These are phyloP conservation scores for Lentithecium fluviatile DNA, from an alignment of 495 filamentous ascomycete genomes.

Conservation along the genomic window DNA sequence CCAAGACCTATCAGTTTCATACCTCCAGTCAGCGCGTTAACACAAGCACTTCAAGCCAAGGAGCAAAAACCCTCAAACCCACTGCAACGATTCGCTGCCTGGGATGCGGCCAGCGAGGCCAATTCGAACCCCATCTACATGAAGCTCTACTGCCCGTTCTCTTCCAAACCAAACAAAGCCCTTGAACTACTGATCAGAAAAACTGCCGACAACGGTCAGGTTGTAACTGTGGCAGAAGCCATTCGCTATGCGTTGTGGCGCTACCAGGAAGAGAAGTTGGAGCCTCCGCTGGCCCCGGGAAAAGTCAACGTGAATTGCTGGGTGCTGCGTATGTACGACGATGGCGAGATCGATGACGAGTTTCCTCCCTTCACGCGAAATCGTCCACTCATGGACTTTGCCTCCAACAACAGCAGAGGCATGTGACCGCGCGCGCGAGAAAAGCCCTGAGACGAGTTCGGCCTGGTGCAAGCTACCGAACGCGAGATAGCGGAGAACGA, in stretches of 20 bases:
- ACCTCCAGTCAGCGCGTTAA: slow-evolving; percentile 73
- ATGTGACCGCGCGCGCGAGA: slow-evolving; percentile 70
- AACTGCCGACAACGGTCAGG: slow-evolving; percentile 65
- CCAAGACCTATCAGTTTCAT: slow-evolving; percentile 82
- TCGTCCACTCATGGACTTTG: slow-evolving; percentile 78
- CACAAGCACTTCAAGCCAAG: slow-evolving; percentile 71
- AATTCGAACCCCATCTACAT: slow-evolving; percentile 68
- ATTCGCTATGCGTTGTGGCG: slow-evolving; percentile 87
- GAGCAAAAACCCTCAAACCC: slow-evolving; percentile 77
- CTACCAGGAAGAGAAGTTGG: slow-evolving; percentile 76
- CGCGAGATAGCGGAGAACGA: slow-evolving; percentile 77
- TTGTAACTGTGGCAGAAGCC: slow-evolving; percentile 81
- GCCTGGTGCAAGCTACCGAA: slow-evolving; percentile 76
- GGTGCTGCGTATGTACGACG: slow-evolving; percentile 94
- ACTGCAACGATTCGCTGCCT: slow-evolving; percentile 76
- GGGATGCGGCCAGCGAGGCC: slow-evolving; percentile 82
- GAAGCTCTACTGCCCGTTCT: slow-evolving; percentile 85
- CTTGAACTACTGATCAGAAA: slow-evolving; percentile 63
- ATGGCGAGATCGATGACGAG: slow-evolving; percentile 93
- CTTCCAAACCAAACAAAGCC: slow-evolving; percentile 59
- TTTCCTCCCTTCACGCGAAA: slow-evolving; percentile 83
- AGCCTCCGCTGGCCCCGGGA: slow-evolving; percentile 66
- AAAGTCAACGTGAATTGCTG: slow-evolving; percentile 87
- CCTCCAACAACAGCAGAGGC: slow-evolving; percentile 80
- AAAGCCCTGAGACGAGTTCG: slow-evolving; percentile 91